phyloP scores from a whole-genome alignment of 768 basidiomycete genomes.

The Pleurotus giganteus region DNA sequence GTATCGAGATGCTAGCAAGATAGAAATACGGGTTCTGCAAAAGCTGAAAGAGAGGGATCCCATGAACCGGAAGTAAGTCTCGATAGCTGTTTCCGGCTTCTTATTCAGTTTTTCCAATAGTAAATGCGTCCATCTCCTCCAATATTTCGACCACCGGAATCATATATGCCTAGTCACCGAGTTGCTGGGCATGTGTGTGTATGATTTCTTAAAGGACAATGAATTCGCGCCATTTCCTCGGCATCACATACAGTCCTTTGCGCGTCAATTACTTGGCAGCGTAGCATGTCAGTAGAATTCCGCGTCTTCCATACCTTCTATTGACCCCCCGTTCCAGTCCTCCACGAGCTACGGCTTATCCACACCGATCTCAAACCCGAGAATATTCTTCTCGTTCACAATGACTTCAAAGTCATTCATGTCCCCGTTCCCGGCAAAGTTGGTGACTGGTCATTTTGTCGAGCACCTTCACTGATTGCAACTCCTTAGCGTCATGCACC shows the following conservation, averaged over 20 bases:
- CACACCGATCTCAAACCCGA: constrained; percentile 99
- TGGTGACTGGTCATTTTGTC: constrained; percentile 14
- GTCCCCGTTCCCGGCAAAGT: constrained; percentile 70
- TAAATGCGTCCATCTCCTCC: constrained; percentile 95
- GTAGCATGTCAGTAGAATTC: constrained; percentile 76
- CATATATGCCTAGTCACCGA: constrained; percentile 98
- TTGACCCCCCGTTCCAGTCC: constrained; percentile 52
- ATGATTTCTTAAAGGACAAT: constrained; percentile 98
- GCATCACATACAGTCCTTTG: constrained; percentile 94
- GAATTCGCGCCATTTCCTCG: constrained; percentile 95
- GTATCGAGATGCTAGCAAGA: constrained; percentile 98
- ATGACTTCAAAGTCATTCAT: constrained; percentile 63
- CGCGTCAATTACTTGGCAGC: constrained; percentile 85
- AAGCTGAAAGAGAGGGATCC: constrained; percentile 90
- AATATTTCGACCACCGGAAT: constrained; percentile 96
- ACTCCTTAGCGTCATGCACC: constrained; percentile 56
- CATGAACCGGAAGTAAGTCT: constrained; percentile 78
- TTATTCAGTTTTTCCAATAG: constrained; percentile 40
- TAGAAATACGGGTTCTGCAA: constrained; percentile 93
- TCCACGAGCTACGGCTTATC: constrained; percentile 87
- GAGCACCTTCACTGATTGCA: too few species aligned
- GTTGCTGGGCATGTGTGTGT: constrained; percentile 94
- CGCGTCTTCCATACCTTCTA: background rate
- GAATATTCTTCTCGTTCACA: constrained; percentile 93
- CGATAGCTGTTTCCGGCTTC: background rate